Conservation (phyloP, 805 yeast species). For the Suhomyces vadensis region DNA sequence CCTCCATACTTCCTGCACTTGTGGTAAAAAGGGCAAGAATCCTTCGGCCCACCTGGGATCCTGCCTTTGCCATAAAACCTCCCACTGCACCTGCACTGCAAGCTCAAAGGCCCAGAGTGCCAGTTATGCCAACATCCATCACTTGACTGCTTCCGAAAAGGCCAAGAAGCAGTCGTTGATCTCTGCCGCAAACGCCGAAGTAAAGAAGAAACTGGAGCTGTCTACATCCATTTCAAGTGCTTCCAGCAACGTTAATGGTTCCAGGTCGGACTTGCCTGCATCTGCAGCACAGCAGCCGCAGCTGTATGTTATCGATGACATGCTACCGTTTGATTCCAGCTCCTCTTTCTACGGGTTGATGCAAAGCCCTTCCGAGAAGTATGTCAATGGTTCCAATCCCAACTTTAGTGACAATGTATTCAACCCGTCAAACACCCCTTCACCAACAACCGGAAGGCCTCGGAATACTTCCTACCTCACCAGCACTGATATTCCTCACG, state of each 20-base stretch:
- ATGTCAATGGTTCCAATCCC: conserved; percentile 2
- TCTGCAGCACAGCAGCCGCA: neutral
- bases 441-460: conserved; percentile 6
- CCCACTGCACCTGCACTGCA: conserved; percentile 43
- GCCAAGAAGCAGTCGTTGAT: conserved; percentile 20
- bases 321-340: conserved; percentile 31
- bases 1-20: conserved; percentile 68
- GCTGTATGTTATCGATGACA: conserved; percentile 30
- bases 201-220: conserved; percentile 7
- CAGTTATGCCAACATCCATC: conserved; percentile 11
- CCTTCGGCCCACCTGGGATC: conserved; percentile 38
- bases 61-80: conserved; percentile 40
- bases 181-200: conserved; percentile 16
- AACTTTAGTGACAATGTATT: conserved; percentile 5
- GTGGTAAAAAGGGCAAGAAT: conserved; percentile 55
- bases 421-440: conserved; percentile 8
- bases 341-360: conserved; percentile 33
- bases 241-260: neutral
- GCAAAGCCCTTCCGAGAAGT: conserved; percentile 14
- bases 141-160: conserved; percentile 14
- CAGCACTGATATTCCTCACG: conserved; percentile 5
- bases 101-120: conserved; percentile 4
- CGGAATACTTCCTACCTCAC: conserved; percentile 6
- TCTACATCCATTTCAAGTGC: conserved; percentile 1
- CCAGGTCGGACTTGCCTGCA: neutral